Conservation (phyloP, 192 early-diverging fungal genomes). For the Podila epicladia region DNA sequence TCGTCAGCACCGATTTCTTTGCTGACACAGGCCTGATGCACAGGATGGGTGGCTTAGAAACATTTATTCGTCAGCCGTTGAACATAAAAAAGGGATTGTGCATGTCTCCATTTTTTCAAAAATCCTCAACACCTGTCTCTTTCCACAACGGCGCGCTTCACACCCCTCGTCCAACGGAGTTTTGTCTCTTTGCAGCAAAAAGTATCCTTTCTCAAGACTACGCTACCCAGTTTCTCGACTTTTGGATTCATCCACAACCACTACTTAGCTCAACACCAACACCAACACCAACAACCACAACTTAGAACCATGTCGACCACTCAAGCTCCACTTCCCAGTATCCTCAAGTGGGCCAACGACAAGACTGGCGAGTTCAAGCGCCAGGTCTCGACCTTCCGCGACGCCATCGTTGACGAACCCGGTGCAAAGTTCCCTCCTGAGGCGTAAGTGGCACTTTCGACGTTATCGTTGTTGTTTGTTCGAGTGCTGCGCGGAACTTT, state of each 20-base stretch:
- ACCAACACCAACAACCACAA: neutral
- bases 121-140: neutral
- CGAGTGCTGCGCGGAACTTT: neutral
- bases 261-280: neutral
- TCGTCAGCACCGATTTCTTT: too few species aligned
- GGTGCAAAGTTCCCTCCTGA: conserved; percentile 79
- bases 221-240: neutral
- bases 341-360: conserved; percentile 70
- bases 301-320: conserved; percentile 25
- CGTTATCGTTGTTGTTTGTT: neutral
- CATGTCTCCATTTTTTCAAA: neutral
- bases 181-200: neutral
- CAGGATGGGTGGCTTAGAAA: too few species aligned
- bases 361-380: conserved; percentile 85
- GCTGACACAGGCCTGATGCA: too few species aligned
- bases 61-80: too few species aligned
- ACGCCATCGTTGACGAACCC: conserved; percentile 60
- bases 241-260: too few species aligned
- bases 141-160: neutral
- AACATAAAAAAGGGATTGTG: neutral
- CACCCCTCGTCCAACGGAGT: neutral
- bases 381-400: conserved; percentile 77
- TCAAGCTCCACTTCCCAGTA: conserved; percentile 34
- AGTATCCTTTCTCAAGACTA: neutral
- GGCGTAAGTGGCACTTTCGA: conserved; percentile 49